Percentiles rank a stretch among this genome's conserved stretches.
Evolutionary conservation across 139 green algal species (phyloP).

Genomic region (Pseudopediastrum boryanum): DNA sequence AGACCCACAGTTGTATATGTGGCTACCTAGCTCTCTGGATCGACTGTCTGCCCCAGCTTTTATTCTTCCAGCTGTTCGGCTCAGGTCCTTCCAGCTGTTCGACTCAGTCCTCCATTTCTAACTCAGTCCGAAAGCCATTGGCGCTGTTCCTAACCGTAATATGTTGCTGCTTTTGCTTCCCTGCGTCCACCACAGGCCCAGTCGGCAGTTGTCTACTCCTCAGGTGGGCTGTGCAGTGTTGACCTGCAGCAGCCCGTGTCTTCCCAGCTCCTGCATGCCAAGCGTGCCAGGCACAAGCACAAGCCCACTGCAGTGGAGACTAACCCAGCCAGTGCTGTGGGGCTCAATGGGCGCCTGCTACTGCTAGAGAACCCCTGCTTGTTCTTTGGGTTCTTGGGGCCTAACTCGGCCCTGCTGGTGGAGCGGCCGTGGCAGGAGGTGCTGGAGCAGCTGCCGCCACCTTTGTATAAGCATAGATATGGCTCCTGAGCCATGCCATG

Average conservation of each 20-base stretch:
- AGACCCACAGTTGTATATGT: too few species aligned
- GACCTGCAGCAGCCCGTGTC: slow-evolving; percentile 42
- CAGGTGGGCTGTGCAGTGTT: slow-evolving; percentile 43
- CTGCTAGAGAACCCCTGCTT: slow-evolving; percentile 47
- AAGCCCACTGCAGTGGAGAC: slow-evolving; percentile 8
- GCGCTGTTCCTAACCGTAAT: too few species aligned
- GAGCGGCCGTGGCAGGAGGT: slow-evolving; percentile 35
- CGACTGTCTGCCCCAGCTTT: too few species aligned
- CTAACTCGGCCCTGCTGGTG: slow-evolving; percentile 42
- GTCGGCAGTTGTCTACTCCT: slow-evolving; percentile 35
- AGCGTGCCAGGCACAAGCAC: background rate
- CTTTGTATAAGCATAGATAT: slow-evolving; percentile 26
- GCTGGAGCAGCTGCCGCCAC: slow-evolving; percentile 23
- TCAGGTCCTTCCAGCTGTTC: too few species aligned
- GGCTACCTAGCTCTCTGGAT: too few species aligned
- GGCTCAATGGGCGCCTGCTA: slow-evolving; percentile 48
- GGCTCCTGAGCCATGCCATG: slow-evolving; percentile 25
- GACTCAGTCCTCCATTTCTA: too few species aligned
- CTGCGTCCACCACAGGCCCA: too few species aligned
- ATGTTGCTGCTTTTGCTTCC: too few species aligned
- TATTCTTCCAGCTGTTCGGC: too few species aligned
- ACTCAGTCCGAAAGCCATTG: too few species aligned
- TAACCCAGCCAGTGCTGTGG: background rate
- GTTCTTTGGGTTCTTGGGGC: slow-evolving; percentile 32
- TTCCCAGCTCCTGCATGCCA: background rate